These are phyloP conservation scores for Colletotrichum filicis DNA, from an alignment of 2,329 filamentous ascomycete species.

Conservation along the genomic window DNA sequence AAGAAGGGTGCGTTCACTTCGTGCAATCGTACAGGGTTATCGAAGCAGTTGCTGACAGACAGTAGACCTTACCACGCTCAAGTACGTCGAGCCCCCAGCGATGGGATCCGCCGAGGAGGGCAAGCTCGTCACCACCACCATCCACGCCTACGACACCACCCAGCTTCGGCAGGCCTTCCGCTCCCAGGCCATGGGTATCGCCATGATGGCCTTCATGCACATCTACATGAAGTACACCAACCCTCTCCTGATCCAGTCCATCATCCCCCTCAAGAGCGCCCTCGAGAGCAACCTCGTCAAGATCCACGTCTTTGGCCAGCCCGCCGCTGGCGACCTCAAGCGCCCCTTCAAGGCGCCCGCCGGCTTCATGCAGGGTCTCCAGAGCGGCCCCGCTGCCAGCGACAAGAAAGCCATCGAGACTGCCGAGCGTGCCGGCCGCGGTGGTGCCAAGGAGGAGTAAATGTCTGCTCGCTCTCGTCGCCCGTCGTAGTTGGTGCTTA, in stretches of 20 bases:
- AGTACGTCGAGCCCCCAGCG: constrained; percentile 96
- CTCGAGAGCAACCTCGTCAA: constrained; percentile 97
- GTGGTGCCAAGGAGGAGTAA: constrained; percentile 79
- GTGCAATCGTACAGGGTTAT: too few relatives aligned
- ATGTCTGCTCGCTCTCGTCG: constrained; percentile 9
- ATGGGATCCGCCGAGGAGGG: constrained; percentile 95
- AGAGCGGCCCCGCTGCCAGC: constrained; percentile 81
- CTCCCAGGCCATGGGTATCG: constrained; percentile 92
- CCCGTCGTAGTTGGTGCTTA: neutral
- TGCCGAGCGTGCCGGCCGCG: constrained; percentile 79
- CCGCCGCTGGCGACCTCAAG: constrained; percentile 91
- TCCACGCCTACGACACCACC: constrained; percentile 91
- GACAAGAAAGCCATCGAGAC: constrained; percentile 91
- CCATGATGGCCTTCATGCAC: constrained; percentile 99
- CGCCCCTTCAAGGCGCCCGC: constrained; percentile 90
- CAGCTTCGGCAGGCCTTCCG: constrained; percentile 90
- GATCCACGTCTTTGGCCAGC: constrained; percentile 90
- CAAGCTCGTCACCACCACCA: constrained; percentile 95
- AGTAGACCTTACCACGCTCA: constrained; percentile 93
- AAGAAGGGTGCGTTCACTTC: constrained; percentile 83
- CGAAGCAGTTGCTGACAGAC: constrained; percentile 10
- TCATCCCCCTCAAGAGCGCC: constrained; percentile 95
- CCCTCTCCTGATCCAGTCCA: constrained; percentile 97
- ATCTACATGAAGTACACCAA: constrained; percentile 99
- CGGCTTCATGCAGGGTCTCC: constrained; percentile 84